Conservation (phyloP, 495 filamentous ascomycete genomes). For the Lasiosphaeria miniovina region DNA sequence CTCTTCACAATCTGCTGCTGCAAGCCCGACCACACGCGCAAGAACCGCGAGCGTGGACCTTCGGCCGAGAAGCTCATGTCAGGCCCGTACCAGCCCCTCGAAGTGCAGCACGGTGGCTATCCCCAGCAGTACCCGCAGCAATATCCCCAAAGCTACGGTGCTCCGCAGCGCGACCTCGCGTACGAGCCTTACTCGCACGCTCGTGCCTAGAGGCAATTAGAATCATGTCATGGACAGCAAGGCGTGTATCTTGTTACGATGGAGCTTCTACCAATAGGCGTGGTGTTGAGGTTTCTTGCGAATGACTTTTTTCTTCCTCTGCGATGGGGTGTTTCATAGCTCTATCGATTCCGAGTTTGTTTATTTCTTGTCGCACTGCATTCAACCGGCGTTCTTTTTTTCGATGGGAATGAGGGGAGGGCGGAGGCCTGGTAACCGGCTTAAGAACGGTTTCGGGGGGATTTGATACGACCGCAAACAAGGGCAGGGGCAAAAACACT, state of each 20-base stretch:
- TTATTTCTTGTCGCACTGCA: too few relatives aligned
- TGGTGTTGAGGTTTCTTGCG: too few relatives aligned
- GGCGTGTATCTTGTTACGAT: background rate
- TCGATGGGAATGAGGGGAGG: background rate
- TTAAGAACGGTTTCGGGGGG: background rate
- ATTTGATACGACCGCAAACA: background rate
- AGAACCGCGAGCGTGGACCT: constrained; percentile 16
- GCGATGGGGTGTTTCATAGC: too few relatives aligned
- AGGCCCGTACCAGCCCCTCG: constrained; percentile 43
- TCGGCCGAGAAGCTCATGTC: constrained; percentile 48
- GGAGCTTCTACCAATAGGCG: too few relatives aligned
- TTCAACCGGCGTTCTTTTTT: background rate
- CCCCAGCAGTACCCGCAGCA: constrained; percentile 34
- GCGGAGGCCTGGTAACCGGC: too few relatives aligned
- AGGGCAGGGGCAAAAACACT: background rate
- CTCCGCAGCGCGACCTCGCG: constrained; percentile 34
- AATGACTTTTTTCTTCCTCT: too few relatives aligned
- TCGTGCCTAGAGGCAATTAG: constrained; percentile 31
- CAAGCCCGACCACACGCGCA: constrained; percentile 40
- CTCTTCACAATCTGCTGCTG: constrained; percentile 89
- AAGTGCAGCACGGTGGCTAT: constrained; percentile 31
- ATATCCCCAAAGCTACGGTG: constrained; percentile 11
- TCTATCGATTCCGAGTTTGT: too few relatives aligned
- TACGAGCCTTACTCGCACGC: constrained; percentile 56
- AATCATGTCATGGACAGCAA: background rate